A percentile compares a stretch with the other conserved stretches of the same genome.
These are phyloP conservation scores for Bifiguratus adelaidae DNA, from an alignment of 192 early-diverging fungal genomes.

Conservation along the genomic window DNA sequence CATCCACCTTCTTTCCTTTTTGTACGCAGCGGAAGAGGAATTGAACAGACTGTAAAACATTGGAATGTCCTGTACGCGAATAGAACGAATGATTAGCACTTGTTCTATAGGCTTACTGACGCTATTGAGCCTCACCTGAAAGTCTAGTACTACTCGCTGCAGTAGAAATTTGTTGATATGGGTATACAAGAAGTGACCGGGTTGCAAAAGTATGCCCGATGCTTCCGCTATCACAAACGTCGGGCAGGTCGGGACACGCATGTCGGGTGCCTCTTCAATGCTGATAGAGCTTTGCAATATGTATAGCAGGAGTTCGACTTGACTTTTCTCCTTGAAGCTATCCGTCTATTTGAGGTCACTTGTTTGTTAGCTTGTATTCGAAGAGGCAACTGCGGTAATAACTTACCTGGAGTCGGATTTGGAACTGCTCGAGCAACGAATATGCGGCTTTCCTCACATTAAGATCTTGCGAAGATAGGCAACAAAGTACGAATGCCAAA, in stretches of 20 bases:
- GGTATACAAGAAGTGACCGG: constrained; percentile 69
- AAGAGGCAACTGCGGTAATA: not conserved
- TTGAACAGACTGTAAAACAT: constrained; percentile 76
- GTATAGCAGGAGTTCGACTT: constrained; percentile 55
- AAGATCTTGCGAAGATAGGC: constrained; percentile 39
- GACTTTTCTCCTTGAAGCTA: constrained; percentile 56
- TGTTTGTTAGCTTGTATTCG: not conserved
- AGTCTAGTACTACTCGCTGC: constrained; percentile 57
- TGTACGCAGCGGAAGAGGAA: constrained; percentile 45
- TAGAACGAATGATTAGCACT: not conserved
- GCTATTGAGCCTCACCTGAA: constrained; percentile 32
- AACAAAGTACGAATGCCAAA: constrained; percentile 55
- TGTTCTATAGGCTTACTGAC: not conserved
- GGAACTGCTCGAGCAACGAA: constrained; percentile 57
- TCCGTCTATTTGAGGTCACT: too few species aligned
- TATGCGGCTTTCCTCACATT: constrained; percentile 49
- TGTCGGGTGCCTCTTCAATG: constrained; percentile 21
- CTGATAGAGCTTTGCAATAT: constrained; percentile 57
- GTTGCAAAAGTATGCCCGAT: constrained; percentile 46
- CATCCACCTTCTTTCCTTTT: constrained; percentile 68
- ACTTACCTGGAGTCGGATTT: constrained; percentile 39
- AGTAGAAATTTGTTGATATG: constrained; percentile 65
- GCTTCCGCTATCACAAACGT: constrained; percentile 59
- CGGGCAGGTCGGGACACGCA: constrained; percentile 49
- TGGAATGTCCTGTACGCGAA: constrained; percentile 51